Base-by-base conservation (phyloP, 1,139 yeast genomes). In the Yamadazyma kanchanaburiensis region DNA sequence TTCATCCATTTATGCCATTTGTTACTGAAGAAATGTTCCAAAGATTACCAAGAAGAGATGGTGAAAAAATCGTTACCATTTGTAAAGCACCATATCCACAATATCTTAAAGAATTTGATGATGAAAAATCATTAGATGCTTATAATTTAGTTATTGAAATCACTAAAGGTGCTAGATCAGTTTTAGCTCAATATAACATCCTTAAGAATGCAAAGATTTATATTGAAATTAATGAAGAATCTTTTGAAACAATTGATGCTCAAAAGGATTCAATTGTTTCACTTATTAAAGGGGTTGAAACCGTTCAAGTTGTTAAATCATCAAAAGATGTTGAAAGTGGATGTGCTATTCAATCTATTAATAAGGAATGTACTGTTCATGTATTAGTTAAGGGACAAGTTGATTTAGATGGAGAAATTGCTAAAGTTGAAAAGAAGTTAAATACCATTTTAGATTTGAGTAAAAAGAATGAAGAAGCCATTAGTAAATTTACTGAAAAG, bases 21-120 rank as follows among this genome's bases (percentile, higher is more conserved):
- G 71, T 91, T 44, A 80, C 97, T 30, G 98, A 91, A 64, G 98
- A 91, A 70, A 77, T 91, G 84, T 91, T 96, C 97, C 98, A 91
- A 67, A 86, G 97, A 64, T 69, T 91, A 52, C 97, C 98, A 46
- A 82, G 86, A 53, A 80, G 96, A 55, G 76, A 77, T 13, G 67
- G 79, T 32, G 96, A 86, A 51, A 58, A 60, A 12, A 68, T 85
- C 15, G 66, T 63, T 29, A 75, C 95, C n/a, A 86, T 91, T 53
- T 78, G 79, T 34, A 76, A 77, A 52, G 95, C 96, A 26, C 50
- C 69, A 32, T 91, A 80, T 65, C 98, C 98, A 36, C 73, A 63
- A 34, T 84, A 70, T 58, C 66, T 66, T 33, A 49, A 66, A 29
- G 74, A 74, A 38, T 83, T 76, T 44, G 79, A 77, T 51, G 78